Conservation (phyloP, 2,329 filamentous ascomycete species). For the Dryadomyces sulphureus region DNA sequence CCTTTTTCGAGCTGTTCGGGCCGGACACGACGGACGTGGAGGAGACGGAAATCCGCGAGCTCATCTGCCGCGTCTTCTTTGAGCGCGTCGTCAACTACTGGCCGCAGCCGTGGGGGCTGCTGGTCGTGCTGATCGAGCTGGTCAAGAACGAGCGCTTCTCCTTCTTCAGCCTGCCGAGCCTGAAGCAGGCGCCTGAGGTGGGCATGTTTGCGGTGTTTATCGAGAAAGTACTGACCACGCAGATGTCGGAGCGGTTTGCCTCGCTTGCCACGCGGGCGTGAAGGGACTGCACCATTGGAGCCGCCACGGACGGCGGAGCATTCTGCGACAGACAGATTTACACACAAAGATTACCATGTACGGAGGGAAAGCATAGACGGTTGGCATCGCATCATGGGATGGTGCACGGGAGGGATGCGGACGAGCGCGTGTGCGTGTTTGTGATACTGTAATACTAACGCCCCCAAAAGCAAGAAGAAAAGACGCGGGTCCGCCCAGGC, state of each 20-base stretch:
- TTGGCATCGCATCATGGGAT: not conserved
- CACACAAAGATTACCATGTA: too few species aligned
- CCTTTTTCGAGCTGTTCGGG: constrained; percentile 72
- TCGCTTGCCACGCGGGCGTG: constrained; percentile 9
- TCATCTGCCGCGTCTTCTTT: constrained; percentile 75
- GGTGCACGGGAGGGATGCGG: not conserved
- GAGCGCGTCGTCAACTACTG: constrained; percentile 80
- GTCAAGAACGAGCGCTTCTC: constrained; percentile 81
- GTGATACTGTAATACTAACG: constrained; percentile 2
- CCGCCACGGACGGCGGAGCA: not conserved
- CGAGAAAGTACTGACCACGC: not conserved
- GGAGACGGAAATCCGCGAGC: constrained; percentile 71
- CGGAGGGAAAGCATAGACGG: too few species aligned
- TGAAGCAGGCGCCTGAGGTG: constrained; percentile 82
- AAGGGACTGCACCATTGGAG: not conserved
- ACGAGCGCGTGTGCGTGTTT: constrained; percentile 1
- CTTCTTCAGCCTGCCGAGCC: constrained; percentile 86
- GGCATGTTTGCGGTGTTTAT: constrained; percentile 10
- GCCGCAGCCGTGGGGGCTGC: constrained; percentile 90
- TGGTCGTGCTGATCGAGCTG: constrained; percentile 77
- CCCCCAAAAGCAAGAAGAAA: too few species aligned
- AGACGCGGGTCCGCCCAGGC: not conserved
- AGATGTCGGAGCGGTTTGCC: constrained; percentile 20
- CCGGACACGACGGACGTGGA: constrained; percentile 59
- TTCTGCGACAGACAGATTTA: too few species aligned